Evolutionary conservation across 495 filamentous ascomycete species (phyloP), one percentile per base, ranked within the genome.

Genomic region (Penicillium tannophilum): DNA sequence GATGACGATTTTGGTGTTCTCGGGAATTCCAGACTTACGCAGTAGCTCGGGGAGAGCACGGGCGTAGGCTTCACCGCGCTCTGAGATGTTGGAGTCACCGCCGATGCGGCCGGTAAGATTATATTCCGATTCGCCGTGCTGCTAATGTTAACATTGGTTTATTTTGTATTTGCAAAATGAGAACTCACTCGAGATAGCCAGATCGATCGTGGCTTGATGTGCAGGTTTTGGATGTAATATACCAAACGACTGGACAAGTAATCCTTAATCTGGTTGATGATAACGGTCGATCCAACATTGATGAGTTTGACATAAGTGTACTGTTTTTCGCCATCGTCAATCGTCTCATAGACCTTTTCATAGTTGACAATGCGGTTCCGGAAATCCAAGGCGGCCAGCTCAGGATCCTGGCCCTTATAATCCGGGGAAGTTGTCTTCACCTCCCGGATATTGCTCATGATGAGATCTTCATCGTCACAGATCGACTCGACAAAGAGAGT

Each of bases 141-240:
- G 67, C 20, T 28, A 17, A 23, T 48, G 44, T 23, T 1, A 48
- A 7, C 31, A 23, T 24, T 9, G 14, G 20, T 44, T 33, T 46
- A 46, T 41, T 46, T 11, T 14, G 3, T 36, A 4, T 36, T 36
- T 36, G 0, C n/a, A 36, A 10, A 12, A 0, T 7, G 28, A 9
- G 14, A 36, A 79, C 88, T 71, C 84, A 96, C 92, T 16, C 94
- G 83, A 58, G 94, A 97, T 31, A 98, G 80, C 94, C 94, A 98
- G 64, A 98, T 96, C 9, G 92, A 95, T 23, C 94, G 85, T n/a
- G 93, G 93, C 64, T 91, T 92, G 65, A 98, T 97, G 76, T 98
- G 94, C 24, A 98, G 79, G 68, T 98, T 98, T 87, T 97, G 97
- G 43, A 97, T 86, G 68, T 96, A 98, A 74, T 98, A 98, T 33